Base-by-base conservation (phyloP, 2,329 filamentous ascomycete genomes). In the Clonostachys rosea region DNA sequence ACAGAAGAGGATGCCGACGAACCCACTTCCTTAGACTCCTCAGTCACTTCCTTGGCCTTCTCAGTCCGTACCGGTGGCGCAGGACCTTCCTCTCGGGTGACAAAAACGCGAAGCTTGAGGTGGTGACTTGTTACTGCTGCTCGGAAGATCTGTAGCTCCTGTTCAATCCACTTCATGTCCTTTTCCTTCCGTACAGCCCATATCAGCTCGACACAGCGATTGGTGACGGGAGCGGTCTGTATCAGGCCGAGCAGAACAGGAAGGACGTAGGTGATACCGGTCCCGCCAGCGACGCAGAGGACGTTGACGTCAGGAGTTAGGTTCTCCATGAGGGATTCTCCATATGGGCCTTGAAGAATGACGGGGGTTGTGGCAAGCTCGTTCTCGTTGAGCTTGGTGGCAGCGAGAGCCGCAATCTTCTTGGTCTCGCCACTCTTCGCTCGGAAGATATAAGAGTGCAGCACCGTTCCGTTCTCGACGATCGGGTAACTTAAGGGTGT, bases 331-430 rank as follows among this genome's bases (percentile, higher is more conserved):
- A 76, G 73, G 7, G 66, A 60, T 47, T 76, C 73, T 4, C 84
- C 84, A 52, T 87, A 88, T 0, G 83, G 77, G 0, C 84, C 84
- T 0, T 77, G 78, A 3, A 87, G 64, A 33, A 88, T 73, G 2
- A 86, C 71, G 0, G 79, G 69, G 0, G 80, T 80, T 0, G 69
- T 74, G 1, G 42, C 9, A 17, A 42, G 12, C 42, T 42, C 17
- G 40, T 50, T 44, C 2, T 45, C 51, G 1, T 63, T 59, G 4
- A 67, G 52, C 50, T 70, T 72, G 49, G 61, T 63, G 2, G 57
- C 60, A 1, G 69, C 65, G 1, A 82, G 54, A 9, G 67, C 59
- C 2, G 78, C 74, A 10, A 85, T 58, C 52, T 75, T 75, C 49
- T 66, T 72, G 0, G 83, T 86, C 60, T 85, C 80, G 11, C 83